Evolutionary conservation across 441 rosid genomes (phyloP), one percentile per base, ranked within the genome.

Genomic region (Corymbia citriodora): DNA sequence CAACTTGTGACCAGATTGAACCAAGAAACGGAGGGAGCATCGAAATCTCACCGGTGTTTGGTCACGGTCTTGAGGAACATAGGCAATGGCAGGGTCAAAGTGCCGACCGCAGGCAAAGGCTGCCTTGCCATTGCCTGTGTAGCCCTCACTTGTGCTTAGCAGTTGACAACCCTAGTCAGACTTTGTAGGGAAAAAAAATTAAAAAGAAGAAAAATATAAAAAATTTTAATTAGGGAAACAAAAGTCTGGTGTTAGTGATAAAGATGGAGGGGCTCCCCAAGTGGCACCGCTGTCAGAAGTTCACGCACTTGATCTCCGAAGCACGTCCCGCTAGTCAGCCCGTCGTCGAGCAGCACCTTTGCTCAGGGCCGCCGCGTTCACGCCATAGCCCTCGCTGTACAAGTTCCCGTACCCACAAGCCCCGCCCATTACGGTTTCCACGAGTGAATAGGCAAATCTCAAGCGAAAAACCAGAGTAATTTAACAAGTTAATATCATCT

Each of bases 261-360:
- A 57, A 57, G 13, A 23, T 4, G 29, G 29, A 57, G 6, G 6
- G 63, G 63, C 29, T 57, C 25, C 63, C 0, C 63, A 23, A 57
- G 13, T 1, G 1, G 10, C 63, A 57, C 25, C 63, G 21, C 25
- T 0, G 0, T 1, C 13, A 0, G 63, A 21, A 0, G 0, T 57
- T 57, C 1, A 0, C 13, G 1, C 63, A 57, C 3, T 57, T 57
- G 63, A 57, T 57, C 63, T 4, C 4, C 63, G 21, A 57, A 57
- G 63, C 63, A 57, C 23, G 63, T 29, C 29, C 2, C 21, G 63
- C 6, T 21, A 21, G 27, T 23, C 13, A 0, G 63, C 63, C 63
- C 0, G 13, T 57, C 23, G 63, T 57, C 23, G 63, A 57, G 21
- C 6, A 9, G 1, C 63, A 57, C 23, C 0, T 33, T 9, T 21